Base-by-base conservation (phyloP, 805 yeast species). In the Spathaspora arborariae region DNA sequence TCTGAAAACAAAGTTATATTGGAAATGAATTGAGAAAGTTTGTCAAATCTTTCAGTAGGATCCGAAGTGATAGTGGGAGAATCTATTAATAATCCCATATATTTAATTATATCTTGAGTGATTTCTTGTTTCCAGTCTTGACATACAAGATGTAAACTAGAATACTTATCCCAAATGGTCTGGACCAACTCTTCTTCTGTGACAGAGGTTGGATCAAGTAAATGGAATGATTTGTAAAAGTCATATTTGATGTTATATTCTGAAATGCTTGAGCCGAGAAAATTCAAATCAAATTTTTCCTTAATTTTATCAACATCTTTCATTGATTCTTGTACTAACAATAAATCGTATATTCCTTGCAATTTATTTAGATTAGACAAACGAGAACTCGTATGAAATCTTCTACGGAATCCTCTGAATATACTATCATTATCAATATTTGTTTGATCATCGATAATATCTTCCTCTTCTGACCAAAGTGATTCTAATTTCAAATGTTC, bases 401-500 rank as follows among this genome's bases (percentile, higher is more conserved):
- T 20, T 45, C 58, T 48, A 51, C 76, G 64, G 16, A 77, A 56
- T 2, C 81, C 81, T 19, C 66, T 57, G 49, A 77, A 77, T 15
- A 78, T 67, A 45, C 70, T 68, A 55, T 77, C 56, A 6, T 45
- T 46, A 13, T 59, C 59, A 2, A 42, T 24, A 9, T n/a, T 5
- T 15, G 45, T 20, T 19, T 34, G n/a, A 4, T 15, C 38, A 5
- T 34, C 40, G 2, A 38, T 43, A n/a, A 37, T 39, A 49, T 78
- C 80, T 22, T 68, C 70, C 19, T 67, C 65, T 11, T 66, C 64
- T 24, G 76, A 72, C 84, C 88, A 89, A 38, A 89, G 58, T 20
- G 75, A 70, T 60, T 89, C 96, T 58, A 91, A 72, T 56, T 87
- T 81, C 52, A 92, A 66, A 48, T 79, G 82, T 15, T 63, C 60